Evolutionary conservation across 2,329 filamentous ascomycete species (phyloP).

Genomic region (Bipolaris oryzae): DNA sequence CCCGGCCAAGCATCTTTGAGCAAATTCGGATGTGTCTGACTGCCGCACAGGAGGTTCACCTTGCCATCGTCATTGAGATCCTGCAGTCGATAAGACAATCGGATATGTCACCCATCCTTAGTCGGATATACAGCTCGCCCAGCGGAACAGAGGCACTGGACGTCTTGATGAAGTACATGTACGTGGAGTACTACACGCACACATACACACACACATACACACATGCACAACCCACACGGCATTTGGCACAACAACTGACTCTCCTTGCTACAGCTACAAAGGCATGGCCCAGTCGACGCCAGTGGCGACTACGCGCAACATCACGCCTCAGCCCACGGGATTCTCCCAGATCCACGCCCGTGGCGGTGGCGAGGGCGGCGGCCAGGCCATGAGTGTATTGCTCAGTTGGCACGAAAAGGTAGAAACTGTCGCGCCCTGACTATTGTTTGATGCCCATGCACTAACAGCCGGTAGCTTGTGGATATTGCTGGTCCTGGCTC

Average conservation of each 20-base stretch:
- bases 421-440: slow-evolving; percentile 13
- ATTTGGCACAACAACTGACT: slow-evolving; percentile 15
- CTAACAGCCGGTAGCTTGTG: slow-evolving; percentile 64
- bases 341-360: slow-evolving; percentile 79
- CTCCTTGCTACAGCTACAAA: slow-evolving; percentile 70
- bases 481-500: slow-evolving; percentile 88
- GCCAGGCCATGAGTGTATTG: slow-evolving; percentile 92
- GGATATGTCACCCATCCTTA: slow-evolving; percentile 90
- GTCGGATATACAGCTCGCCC: slow-evolving; percentile 76
- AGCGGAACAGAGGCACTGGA: slow-evolving; percentile 86
- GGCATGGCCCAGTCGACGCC: slow-evolving; percentile 68
- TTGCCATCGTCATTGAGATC: slow-evolving; percentile 88
- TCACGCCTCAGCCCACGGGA: slow-evolving; percentile 79
- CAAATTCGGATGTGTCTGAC: slow-evolving; percentile 34
- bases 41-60: slow-evolving; percentile 73
- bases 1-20: slow-evolving; percentile 23
- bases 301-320: slow-evolving; percentile 44
- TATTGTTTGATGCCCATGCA: slow-evolving; percentile 7
- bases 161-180: slow-evolving; percentile 98
- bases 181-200: slow-evolving; percentile 49
- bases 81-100: slow-evolving; percentile 94
- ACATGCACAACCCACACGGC: background rate
- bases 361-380: slow-evolving; percentile 70
- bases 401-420: slow-evolving; percentile 98
- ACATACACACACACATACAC: slow-evolving; percentile 7